Percentiles rank a stretch among this genome's conserved stretches.
These are phyloP conservation scores for Croton setiger DNA, from an alignment of 441 rosid genomes.

Conservation along the genomic window DNA sequence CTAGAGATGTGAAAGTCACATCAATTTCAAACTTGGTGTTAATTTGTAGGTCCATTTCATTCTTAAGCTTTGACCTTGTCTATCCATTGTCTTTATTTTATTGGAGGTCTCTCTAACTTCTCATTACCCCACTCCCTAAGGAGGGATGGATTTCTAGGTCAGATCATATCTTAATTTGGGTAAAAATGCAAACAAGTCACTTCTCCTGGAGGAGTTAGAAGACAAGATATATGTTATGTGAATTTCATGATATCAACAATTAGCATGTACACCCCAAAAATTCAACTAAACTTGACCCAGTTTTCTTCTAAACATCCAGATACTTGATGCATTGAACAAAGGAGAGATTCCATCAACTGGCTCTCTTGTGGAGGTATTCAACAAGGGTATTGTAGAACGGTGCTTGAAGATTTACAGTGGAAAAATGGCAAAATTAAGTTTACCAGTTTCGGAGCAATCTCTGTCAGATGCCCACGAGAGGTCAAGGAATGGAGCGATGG, in stretches of 20 bases:
- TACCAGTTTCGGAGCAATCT: slow-evolving; percentile 67
- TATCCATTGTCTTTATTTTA: slow-evolving; percentile 1
- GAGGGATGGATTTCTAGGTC: not conserved
- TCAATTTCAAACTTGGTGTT: not conserved
- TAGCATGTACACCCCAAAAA: not conserved
- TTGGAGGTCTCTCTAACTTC: not conserved
- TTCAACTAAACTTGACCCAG: not conserved
- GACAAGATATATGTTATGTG: not conserved
- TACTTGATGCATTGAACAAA: slow-evolving; percentile 93
- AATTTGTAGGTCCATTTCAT: not conserved
- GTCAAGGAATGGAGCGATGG: slow-evolving; percentile 53
- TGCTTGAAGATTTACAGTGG: slow-evolving; percentile 79
- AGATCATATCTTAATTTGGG: not conserved
- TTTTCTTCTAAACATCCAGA: slow-evolving; percentile 45
- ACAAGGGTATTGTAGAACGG: slow-evolving; percentile 82
- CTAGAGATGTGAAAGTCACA: slow-evolving; percentile 2
- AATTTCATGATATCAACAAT: not conserved
- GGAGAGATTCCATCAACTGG: slow-evolving; percentile 99
- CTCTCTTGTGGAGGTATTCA: slow-evolving; percentile 94
- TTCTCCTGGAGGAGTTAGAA: no score
- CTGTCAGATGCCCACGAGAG: slow-evolving; percentile 64
- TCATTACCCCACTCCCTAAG: no score
- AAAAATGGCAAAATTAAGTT: slow-evolving; percentile 50
- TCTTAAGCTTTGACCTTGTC: not conserved
- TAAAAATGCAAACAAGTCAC: not conserved